These are phyloP conservation scores for Bremia lactucae DNA, from an alignment of 352 stramenopile genomes.

Conservation along the genomic window DNA sequence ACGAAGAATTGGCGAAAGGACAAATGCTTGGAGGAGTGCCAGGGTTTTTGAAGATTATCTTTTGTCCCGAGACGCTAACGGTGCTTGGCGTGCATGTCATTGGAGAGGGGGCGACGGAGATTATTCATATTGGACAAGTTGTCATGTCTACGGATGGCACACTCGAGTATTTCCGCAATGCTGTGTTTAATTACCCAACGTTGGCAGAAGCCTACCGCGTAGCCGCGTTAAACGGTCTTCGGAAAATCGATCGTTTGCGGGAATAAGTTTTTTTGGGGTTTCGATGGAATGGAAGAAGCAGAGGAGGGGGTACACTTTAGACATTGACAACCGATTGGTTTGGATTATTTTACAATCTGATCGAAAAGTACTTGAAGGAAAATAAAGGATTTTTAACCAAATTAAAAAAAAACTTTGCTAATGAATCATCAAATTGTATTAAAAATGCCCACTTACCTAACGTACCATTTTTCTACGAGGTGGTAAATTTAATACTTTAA, in stretches of 20 bases:
- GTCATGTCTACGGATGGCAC: slow-evolving; percentile 78
- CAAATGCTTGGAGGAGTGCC: slow-evolving; percentile 77
- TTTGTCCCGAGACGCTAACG: slow-evolving; percentile 62
- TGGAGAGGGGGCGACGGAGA: slow-evolving; percentile 80
- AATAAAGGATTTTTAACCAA: too few species aligned
- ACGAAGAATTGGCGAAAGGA: slow-evolving; percentile 76
- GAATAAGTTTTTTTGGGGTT: slow-evolving; percentile 14
- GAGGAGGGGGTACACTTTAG: too few species aligned
- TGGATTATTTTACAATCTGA: too few species aligned
- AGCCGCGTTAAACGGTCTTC: slow-evolving; percentile 61
- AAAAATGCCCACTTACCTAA: too few species aligned
- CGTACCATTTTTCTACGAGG: too few species aligned
- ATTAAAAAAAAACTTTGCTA: too few species aligned
- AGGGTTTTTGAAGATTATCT: slow-evolving; percentile 82
- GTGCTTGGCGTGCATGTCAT: slow-evolving; percentile 78
- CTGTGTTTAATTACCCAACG: slow-evolving; percentile 89
- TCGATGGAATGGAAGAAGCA: too few species aligned
- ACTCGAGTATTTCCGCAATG: slow-evolving; percentile 85
- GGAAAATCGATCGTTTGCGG: slow-evolving; percentile 52
- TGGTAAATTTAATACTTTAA: too few species aligned
- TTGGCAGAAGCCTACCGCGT: slow-evolving; percentile 82
- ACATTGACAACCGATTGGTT: too few species aligned
- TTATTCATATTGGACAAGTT: slow-evolving; percentile 85
- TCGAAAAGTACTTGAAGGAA: too few species aligned
- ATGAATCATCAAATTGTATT: too few species aligned